Evolutionary conservation across 345 rosid species (phyloP).

Genomic region (rapeseed (Brassica napus)): Da-Ae NC_063448.1:4050501-4051000

Average conservation of each 20-base stretch:
- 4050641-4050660: constrained; percentile 25
- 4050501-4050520: constrained; percentile 58
- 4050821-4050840: background rate
- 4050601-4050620: constrained; percentile 78
- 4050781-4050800: constrained; percentile 86
- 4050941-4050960: constrained; percentile 77
- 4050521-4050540: constrained; percentile 75
- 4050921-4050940: constrained; percentile 97
- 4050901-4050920: constrained; percentile 73
- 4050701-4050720: background rate
- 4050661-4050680: background rate
- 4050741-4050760: constrained; percentile 53
- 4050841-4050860: background rate
- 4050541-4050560: constrained; percentile 83
- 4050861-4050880: background rate
- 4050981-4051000: constrained; percentile 91
- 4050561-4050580: constrained; percentile 58
- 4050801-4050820: constrained; percentile 77
- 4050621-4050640: constrained; percentile 98
- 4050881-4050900: constrained; percentile 26
- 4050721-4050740: background rate
- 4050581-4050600: constrained; percentile 61
- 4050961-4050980: constrained; percentile 80
- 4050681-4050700: background rate
- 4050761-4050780: constrained; percentile 80